Percentiles rank a stretch among this genome's conserved stretches.
Evolutionary conservation across 140 eudicot species (phyloP).

Genomic region (Stevia rebaudiana): DNA sequence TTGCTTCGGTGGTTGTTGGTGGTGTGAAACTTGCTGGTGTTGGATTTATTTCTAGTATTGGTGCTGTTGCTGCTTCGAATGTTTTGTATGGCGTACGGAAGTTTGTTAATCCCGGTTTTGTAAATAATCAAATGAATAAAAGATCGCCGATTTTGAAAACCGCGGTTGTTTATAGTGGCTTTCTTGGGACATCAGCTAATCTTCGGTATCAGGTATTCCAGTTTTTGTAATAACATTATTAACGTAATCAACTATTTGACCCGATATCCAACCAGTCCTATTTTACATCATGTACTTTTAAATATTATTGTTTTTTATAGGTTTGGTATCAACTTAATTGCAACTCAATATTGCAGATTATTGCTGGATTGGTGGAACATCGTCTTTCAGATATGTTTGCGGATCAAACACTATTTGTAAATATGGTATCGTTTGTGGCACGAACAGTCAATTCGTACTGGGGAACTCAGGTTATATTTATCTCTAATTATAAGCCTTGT

Average conservation of each 20-base stretch:
- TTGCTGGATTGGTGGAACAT: constrained; percentile 96
- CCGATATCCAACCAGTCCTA: not conserved
- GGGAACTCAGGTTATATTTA: constrained; percentile 87
- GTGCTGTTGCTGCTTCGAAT: constrained; percentile 92
- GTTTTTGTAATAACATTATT: not conserved
- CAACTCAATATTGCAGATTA: constrained; percentile 39
- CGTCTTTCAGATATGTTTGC: constrained; percentile 73
- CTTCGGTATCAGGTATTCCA: constrained; percentile 83
- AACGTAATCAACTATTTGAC: not conserved
- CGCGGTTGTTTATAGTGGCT: constrained; percentile 62
- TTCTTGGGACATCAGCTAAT: constrained; percentile 96
- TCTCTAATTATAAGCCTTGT: not conserved
- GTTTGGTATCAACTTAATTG: not conserved
- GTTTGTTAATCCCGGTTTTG: constrained; percentile 53
- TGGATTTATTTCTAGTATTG: constrained; percentile 83
- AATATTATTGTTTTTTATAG: not conserved
- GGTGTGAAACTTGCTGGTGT: constrained; percentile 89
- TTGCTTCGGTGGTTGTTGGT: constrained; percentile 82
- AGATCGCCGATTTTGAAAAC: constrained; percentile 89
- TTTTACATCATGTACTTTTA: not conserved
- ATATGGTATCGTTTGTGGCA: constrained; percentile 65
- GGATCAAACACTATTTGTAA: constrained; percentile 74
- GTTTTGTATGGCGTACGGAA: constrained; percentile 41
- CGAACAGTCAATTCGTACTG: constrained; percentile 91
- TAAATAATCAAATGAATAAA: constrained; percentile 38